Conservation (phyloP, 2,329 filamentous ascomycete species). For the Didymella pinodella region DNA sequence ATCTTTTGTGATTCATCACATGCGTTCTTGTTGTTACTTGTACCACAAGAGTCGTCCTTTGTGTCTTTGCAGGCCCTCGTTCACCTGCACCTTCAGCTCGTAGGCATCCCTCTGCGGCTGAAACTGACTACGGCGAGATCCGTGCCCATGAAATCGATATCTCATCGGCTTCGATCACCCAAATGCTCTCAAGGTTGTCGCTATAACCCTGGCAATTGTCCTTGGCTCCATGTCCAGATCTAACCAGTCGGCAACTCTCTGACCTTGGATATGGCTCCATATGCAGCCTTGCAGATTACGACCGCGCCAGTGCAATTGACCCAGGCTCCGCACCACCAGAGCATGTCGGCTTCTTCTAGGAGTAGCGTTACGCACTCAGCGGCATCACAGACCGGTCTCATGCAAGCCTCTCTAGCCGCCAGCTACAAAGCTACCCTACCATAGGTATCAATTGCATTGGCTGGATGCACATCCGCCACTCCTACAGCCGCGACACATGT, state of each 20-base stretch:
- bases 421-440: neutral
- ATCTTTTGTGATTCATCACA: conserved; percentile 11
- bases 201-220: neutral
- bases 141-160: neutral
- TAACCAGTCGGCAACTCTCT: neutral
- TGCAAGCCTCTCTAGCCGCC: conserved; percentile 7
- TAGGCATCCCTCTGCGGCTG: neutral
- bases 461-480: conserved; percentile 9
- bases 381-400: conserved; percentile 2
- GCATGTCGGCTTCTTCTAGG: neutral
- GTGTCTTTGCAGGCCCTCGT: neutral
- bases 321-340: neutral
- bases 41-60: neutral
- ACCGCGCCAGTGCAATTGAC: neutral
- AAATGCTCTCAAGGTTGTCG: neutral
- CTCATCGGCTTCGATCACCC: conserved; percentile 4
- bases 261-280: neutral
- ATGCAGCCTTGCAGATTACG: neutral
- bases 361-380: conserved; percentile 1
- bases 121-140: conserved; percentile 1
- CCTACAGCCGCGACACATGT: neutral
- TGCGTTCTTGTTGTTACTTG: neutral
- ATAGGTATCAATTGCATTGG: neutral
- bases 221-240: neutral
- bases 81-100: neutral